Percentiles rank a stretch among this genome's conserved stretches.
These are phyloP conservation scores for Juglanconis oblonga DNA, from an alignment of 2,329 filamentous ascomycete genomes.

Conservation along the genomic window DNA sequence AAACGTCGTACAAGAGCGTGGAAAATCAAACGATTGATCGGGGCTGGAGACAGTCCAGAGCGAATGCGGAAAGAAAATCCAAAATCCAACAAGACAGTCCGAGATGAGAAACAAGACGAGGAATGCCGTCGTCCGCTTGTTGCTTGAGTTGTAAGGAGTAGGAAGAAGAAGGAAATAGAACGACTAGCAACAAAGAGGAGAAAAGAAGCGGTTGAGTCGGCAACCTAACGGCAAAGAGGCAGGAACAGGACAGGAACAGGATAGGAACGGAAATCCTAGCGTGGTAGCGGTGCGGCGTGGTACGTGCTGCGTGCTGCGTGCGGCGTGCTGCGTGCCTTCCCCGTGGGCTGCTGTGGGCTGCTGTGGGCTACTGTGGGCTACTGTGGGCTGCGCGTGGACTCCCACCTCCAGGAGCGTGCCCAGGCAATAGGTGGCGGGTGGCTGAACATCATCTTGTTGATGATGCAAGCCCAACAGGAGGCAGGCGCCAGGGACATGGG, in stretches of 20 bases:
- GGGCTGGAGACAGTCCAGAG: not conserved
- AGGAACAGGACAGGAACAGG: not conserved
- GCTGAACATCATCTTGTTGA: too few relatives aligned
- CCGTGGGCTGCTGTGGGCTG: too few relatives aligned
- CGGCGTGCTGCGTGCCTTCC: too few relatives aligned
- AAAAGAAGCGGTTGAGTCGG: constrained; percentile 20
- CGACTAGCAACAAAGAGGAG: constrained; percentile 12
- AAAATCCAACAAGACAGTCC: not conserved
- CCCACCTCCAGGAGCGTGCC: too few relatives aligned
- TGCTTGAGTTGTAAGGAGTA: not conserved
- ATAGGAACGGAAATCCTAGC: too few relatives aligned
- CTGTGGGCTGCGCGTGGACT: too few relatives aligned
- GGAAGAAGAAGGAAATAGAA: constrained; percentile 4
- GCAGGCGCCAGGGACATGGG: too few relatives aligned
- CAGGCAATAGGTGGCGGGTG: too few relatives aligned
- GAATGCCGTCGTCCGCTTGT: not conserved
- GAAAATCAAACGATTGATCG: not conserved
- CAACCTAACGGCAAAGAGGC: not conserved
- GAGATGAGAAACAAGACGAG: not conserved
- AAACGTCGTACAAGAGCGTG: not conserved
- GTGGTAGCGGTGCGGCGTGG: too few relatives aligned
- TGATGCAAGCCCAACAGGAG: too few relatives aligned
- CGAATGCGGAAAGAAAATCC: not conserved
- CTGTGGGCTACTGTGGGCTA: too few relatives aligned
- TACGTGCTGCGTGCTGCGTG: too few relatives aligned